Percentiles rank a stretch among this genome's conserved stretches.
These are phyloP conservation scores for Chrysanthemum seticuspe DNA, from an alignment of 129 eudicot genomes.

Conservation along the genomic window DNA sequence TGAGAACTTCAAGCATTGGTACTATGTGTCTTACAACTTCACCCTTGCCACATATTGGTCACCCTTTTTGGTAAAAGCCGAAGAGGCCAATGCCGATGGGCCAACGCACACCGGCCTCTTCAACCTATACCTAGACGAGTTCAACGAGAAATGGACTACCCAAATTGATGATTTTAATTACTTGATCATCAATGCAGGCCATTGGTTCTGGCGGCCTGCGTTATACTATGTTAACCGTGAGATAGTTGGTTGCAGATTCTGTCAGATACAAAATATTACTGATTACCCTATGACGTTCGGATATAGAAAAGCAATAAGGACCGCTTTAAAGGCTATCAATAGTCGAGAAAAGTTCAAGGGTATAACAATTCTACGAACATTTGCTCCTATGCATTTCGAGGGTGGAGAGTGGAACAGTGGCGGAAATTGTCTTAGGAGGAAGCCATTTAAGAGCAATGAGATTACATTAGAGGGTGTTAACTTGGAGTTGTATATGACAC, in stretches of 20 bases:
- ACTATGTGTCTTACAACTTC: constrained; percentile 60
- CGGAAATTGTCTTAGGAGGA: constrained; percentile 60
- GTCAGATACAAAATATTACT: constrained; percentile 47
- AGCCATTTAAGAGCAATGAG: constrained; percentile 64
- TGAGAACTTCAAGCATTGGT: constrained; percentile 65
- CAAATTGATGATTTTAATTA: constrained; percentile 50
- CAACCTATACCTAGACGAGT: constrained; percentile 76
- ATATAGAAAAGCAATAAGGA: constrained; percentile 56
- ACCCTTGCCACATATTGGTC: constrained; percentile 60
- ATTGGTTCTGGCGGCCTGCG: constrained; percentile 63
- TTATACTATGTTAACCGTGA: constrained; percentile 49
- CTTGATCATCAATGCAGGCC: constrained; percentile 57
- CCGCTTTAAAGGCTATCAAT: constrained; percentile 59
- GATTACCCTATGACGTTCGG: constrained; percentile 60
- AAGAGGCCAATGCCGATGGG: constrained; percentile 52
- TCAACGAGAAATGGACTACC: constrained; percentile 67
- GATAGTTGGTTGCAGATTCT: constrained; percentile 55
- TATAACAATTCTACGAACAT: constrained; percentile 50
- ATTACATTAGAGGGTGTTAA: constrained; percentile 50
- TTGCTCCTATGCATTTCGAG: constrained; percentile 75
- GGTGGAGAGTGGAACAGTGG: constrained; percentile 65
- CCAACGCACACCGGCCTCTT: constrained; percentile 64
- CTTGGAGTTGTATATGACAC: constrained; percentile 70
- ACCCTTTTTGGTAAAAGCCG: constrained; percentile 60
- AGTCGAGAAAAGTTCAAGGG: constrained; percentile 55